A percentile compares a stretch with the other conserved stretches of the same genome.
Conservation (phyloP, 768 basidiomycete species). For the Suillus ampliporus region DNA sequence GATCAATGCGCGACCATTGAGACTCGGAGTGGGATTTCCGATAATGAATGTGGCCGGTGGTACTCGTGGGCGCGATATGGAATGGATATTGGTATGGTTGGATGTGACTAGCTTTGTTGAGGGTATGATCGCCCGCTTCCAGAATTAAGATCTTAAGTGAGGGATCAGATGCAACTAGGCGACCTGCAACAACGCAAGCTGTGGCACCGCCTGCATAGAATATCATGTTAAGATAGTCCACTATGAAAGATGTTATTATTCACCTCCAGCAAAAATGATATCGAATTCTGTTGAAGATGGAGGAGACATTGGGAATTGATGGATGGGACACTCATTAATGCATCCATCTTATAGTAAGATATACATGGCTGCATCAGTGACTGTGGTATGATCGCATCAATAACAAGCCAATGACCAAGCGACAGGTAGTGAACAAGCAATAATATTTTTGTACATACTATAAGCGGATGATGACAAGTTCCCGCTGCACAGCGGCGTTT, state of each 20-base stretch:
- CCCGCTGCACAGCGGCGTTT: too few relatives aligned
- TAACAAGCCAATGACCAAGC: too few relatives aligned
- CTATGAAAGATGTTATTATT: slow-evolving; percentile 4
- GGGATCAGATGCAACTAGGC: slow-evolving; percentile 33
- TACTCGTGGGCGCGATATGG: slow-evolving; percentile 23
- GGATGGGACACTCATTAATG: background rate
- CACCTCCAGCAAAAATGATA: slow-evolving; percentile 54
- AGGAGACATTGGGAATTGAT: background rate
- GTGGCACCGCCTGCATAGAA: slow-evolving; percentile 38
- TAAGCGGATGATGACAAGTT: too few relatives aligned
- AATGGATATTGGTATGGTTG: slow-evolving; percentile 28
- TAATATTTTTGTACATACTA: too few relatives aligned
- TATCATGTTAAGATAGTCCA: background rate
- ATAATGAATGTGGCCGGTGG: slow-evolving; percentile 22
- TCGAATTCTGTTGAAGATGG: background rate
- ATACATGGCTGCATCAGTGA: too few relatives aligned
- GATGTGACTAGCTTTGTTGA: slow-evolving; percentile 26
- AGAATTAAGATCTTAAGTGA: slow-evolving; percentile 32
- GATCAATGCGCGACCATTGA: slow-evolving; percentile 21
- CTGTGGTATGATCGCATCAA: too few relatives aligned
- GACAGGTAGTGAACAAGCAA: too few relatives aligned
- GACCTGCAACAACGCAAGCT: slow-evolving; percentile 38
- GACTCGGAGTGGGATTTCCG: slow-evolving; percentile 21
- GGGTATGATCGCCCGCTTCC: slow-evolving; percentile 33
- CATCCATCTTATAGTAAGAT: background rate